phyloP scores from a whole-genome alignment of 73 alveolate genomes.

The Paramecium tetraurelia region DNA sequence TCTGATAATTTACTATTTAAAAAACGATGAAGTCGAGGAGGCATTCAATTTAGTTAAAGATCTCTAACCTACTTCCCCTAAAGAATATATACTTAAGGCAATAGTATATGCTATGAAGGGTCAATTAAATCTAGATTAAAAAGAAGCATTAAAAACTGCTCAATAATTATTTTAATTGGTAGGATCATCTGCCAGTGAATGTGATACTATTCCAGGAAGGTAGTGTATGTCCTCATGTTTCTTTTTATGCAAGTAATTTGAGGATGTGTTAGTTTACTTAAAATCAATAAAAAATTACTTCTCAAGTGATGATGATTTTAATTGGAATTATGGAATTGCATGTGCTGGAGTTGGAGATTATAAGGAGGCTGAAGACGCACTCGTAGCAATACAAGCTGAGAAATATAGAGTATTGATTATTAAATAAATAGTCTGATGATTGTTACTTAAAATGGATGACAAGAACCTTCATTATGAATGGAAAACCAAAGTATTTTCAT shows the following conservation, averaged over 20 bases:
- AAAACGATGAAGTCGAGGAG: constrained; percentile 89
- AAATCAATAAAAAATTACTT: constrained; percentile 88
- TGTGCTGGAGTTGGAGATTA: constrained; percentile 91
- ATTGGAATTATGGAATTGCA: constrained; percentile 97
- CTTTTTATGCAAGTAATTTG: constrained; percentile 82
- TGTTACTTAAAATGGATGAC: constrained; percentile 92
- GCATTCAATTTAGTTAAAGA: constrained; percentile 96
- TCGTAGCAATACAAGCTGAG: constrained; percentile 78
- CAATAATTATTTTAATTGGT: constrained; percentile 93
- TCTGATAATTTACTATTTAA: constrained; percentile 91
- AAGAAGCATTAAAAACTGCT: constrained; percentile 93
- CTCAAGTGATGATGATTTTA: constrained; percentile 97
- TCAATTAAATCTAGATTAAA: constrained; percentile 77
- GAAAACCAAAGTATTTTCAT: constrained; percentile 74
- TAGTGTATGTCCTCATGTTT: constrained; percentile 99
- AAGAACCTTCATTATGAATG: constrained; percentile 95
- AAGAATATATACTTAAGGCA: constrained; percentile 96
- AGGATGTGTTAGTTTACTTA: constrained; percentile 87
- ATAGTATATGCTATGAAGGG: constrained; percentile 98
- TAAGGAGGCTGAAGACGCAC: constrained; percentile 91
- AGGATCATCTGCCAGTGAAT: constrained; percentile 98
- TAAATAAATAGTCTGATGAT: constrained; percentile 53
- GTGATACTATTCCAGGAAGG: constrained; percentile 99
- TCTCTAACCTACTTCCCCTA: constrained; percentile 94
- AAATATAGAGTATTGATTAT: constrained; percentile 46